Evolutionary conservation across 768 basidiomycete species (phyloP), one percentile per base, ranked within the genome.

Genomic region (Hericium erinaceus): DNA sequence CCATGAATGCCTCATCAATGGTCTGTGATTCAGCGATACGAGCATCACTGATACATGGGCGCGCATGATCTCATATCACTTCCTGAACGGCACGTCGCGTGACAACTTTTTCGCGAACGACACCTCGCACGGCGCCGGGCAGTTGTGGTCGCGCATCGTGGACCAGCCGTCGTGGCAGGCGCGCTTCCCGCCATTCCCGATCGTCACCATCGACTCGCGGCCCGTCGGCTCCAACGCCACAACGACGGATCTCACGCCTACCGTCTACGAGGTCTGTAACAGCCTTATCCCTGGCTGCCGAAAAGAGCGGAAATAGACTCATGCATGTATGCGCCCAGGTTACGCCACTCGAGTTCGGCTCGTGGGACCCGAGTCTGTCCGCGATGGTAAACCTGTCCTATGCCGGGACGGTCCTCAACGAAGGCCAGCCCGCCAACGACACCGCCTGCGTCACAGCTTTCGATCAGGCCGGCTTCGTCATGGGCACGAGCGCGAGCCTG

Each of bases 381-480:
- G 83, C 87, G 1, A 90, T 87, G 67, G 76, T 79, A 64, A 83
- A 85, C 48, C 72, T 81, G 26, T 70, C 78, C 0, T 82, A 78
- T 61, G 76, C 80, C 6, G 92, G 92, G 5, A 89, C 88, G 0
- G 74, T 76, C 59, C 66, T 92, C 16, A 67, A 69, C 22, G 78
- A 84, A 57, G 88, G 86, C 3, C 64, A 73, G 57, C 77, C 85
- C 0, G 71, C 69, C 11, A 82, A 80, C 59, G 68, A 73, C 6
- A 78, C 81, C 11, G 69, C 79, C 1, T 95, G 92, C 67, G 83
- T 84, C 12, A 80, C 77, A 4, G 84, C 83, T 7, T 92, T 90
- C 63, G 88, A 92, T 65, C 86, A 87, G 67, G 80, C 78, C 0
- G 79, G 77, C 0, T 92, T 89, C 66, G 67, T 92, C 38, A 85